Evolutionary conservation across 805 yeast species (phyloP).

Genomic region (Suhomyces kilbournensis): DNA sequence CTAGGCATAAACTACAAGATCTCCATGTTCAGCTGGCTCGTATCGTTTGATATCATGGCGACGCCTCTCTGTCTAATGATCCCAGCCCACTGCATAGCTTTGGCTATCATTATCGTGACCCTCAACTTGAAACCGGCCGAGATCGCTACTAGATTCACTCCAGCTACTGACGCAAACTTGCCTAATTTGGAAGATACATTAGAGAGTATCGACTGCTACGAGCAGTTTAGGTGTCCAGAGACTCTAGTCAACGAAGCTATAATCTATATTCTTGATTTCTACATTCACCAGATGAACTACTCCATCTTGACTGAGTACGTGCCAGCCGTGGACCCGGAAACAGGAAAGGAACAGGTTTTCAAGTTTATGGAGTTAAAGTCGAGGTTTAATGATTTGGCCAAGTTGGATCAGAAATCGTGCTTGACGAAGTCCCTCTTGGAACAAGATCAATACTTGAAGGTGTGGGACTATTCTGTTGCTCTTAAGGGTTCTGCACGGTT

Average conservation of each 20-base stretch:
- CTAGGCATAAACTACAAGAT: slow-evolving; percentile 44
- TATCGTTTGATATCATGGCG: slow-evolving; percentile 68
- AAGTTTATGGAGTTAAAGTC: slow-evolving; percentile 44
- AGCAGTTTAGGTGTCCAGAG: slow-evolving; percentile 42
- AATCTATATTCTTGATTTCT: slow-evolving; percentile 57
- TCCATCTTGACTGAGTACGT: slow-evolving; percentile 47
- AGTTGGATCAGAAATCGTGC: slow-evolving; percentile 30
- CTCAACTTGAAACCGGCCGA: slow-evolving; percentile 44
- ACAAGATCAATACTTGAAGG: slow-evolving; percentile 46
- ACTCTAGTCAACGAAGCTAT: slow-evolving; percentile 49
- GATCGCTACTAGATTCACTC: slow-evolving; percentile 7
- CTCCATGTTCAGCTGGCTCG: slow-evolving; percentile 65
- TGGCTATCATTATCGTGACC: slow-evolving; percentile 64
- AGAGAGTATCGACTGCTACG: slow-evolving; percentile 32
- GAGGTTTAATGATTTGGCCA: slow-evolving; percentile 38
- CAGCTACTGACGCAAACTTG: slow-evolving; percentile 8
- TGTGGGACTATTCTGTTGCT: slow-evolving; percentile 42
- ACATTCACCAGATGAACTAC: slow-evolving; percentile 53
- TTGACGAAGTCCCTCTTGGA: slow-evolving; percentile 25
- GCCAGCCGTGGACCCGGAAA: slow-evolving; percentile 31
- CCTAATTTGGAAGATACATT: slow-evolving; percentile 20
- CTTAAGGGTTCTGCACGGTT: slow-evolving; percentile 46
- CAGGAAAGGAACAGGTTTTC: slow-evolving; percentile 48
- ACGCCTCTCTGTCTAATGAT: slow-evolving; percentile 65
- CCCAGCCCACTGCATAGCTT: slow-evolving; percentile 75